Conservation (phyloP, 176 grass and related monocot species). For the Aegilops bicornis region DNA sequence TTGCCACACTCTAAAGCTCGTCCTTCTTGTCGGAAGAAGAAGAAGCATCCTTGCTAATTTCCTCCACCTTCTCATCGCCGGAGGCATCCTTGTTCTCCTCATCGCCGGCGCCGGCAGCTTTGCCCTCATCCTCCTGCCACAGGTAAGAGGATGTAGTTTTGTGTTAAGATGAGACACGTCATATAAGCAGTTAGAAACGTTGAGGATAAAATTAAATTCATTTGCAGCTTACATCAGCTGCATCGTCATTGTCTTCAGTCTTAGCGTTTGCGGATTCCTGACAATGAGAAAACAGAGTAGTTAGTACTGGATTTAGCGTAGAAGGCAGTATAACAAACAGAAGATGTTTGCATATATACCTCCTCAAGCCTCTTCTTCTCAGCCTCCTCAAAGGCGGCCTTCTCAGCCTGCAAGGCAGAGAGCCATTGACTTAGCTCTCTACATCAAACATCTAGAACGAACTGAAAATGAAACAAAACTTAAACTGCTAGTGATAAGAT, state of each 20-base stretch:
- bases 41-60: conserved; percentile 16
- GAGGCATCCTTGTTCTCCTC: conserved; percentile 11
- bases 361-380: conserved; percentile 74
- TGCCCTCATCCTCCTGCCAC: conserved; percentile 36
- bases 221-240: conserved; percentile 29
- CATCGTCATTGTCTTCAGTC: conserved; percentile 2
- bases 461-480: neutral
- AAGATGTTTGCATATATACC: conserved; percentile 26
- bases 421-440: neutral
- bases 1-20: conserved; percentile 41
- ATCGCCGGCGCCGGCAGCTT: neutral
- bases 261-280: conserved; percentile 40
- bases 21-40: conserved; percentile 31
- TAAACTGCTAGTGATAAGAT: neutral
- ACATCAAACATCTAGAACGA: neutral
- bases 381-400: conserved; percentile 71
- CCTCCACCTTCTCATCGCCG: conserved; percentile 12
- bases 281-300: neutral
- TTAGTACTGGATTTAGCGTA: neutral
- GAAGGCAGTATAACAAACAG: neutral
- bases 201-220: neutral
- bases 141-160: neutral
- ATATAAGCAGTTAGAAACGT: neutral
- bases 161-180: neutral
- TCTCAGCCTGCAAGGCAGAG: conserved; percentile 55